Base-by-base conservation (phyloP, 176 grass and related monocot genomes). In the Carex kokanica region DNA sequence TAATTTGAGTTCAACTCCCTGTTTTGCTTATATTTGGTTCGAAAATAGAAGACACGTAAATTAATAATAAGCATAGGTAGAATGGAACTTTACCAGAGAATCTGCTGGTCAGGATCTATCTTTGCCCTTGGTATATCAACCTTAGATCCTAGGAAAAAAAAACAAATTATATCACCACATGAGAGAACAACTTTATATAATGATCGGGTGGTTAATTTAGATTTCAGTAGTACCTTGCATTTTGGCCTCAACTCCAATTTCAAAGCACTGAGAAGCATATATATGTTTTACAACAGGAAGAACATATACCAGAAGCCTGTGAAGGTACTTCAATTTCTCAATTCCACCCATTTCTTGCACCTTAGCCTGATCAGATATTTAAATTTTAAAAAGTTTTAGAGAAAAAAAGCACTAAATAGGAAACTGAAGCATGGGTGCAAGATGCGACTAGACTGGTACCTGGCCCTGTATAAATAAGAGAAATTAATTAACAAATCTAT, bases 281-380 rank as follows among this genome's bases (percentile, higher is more conserved):
- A 93, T 91, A 80, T 90, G 86, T 83, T 95, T 95, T 61, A 99
- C 86, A 56, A 95, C 80, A 52, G 96, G 96, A 86, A 99, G 93
- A 84, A 95, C 86, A 89, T 81, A 91, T 5, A 62, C 86, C 88
- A 99, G 84, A 89, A 99, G 88, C 57, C 88, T 92, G 85, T 99
- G 96, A 80, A 99, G 96, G 92, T 99, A 93, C 84, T 82, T 89
- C 85, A 99, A 88, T 89, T 99, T 99, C 81, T 92, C 93, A 15
- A 99, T 87, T 54, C 52, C 86, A 81, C 86, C 53, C 83, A 99
- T 95, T 81, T 99, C 93, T 63, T 90, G 93, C 64, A 95, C 78
- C 86, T 92, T 99, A 55, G 93, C 91, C 96, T 99, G 84, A 53
- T 75, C 71, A 83, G 70, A 43, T 55, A 15, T 77, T 61, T 84